Base-by-base conservation (phyloP, 345 rosid species). In the Kandelia obovata region DNA sequence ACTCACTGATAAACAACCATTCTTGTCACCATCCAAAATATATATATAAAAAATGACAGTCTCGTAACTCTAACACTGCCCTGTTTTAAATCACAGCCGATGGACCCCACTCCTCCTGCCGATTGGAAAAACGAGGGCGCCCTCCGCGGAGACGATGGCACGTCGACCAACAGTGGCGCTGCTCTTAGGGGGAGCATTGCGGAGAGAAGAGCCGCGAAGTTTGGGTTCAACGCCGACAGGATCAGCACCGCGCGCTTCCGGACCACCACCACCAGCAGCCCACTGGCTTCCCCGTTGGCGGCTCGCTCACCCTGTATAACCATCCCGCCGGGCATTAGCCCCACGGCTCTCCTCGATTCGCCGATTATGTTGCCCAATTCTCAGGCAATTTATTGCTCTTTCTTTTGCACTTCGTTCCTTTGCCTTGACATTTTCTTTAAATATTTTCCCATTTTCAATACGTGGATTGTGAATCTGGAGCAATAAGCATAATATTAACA, bases 311-410 rank as follows among this genome's bases (percentile, higher is more conserved):
- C 94, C 69, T 84, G 79, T 77, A 77, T 90, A 70, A 95, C 90
- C 31, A 89, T 95, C 69, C 84, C 98, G 56, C 86, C 96, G 47
- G 97, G 98, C 17, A 83, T 92, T 61, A 95, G 99, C 80, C 99
- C 98, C 60, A 83, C 98, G 2, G 83, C 91, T 23, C 86, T 92
- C 69, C 88, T 95, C 52, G 98, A 95, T 26, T 92, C 98, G 56
- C 99, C 99, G 0, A 86, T 95, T 68, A 80, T 95, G 66, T 83
- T 92, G 70, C 85, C 91, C 26, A 89, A 92, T 74, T 77, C 97
- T 7, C 79, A 87, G 89, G 99, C 88, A 3, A 43, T 43, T 43
- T 71, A 66, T 77, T 37, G 23, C 16, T 28, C 65, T 64, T 26
- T 4, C 35, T 34, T 9, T 21, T 26, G 17, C 26, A 16, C 25